Percentiles rank a stretch among this genome's conserved stretches.
Evolutionary conservation across 2,329 filamentous ascomycete genomes (phyloP).

Genomic region (Ophiostoma piceae): DNA sequence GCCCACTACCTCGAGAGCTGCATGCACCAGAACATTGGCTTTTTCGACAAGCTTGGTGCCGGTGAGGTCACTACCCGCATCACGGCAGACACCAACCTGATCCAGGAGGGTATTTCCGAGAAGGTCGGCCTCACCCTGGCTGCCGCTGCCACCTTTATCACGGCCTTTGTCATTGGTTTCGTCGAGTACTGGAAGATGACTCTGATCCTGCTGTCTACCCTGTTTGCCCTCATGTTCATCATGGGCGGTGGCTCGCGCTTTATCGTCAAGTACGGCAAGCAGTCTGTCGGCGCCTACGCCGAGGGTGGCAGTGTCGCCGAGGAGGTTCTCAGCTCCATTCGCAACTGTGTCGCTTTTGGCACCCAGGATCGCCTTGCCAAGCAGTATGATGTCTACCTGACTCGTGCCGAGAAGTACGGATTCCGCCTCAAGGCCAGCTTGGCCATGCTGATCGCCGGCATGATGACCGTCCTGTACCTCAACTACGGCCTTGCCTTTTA

Average conservation of each 20-base stretch:
- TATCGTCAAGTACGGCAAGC: slow-evolving; percentile 75
- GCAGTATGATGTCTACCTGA: slow-evolving; percentile 74
- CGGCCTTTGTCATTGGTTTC: slow-evolving; percentile 87
- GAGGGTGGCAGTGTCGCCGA: slow-evolving; percentile 83
- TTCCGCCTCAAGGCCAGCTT: slow-evolving; percentile 68
- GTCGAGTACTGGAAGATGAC: slow-evolving; percentile 90
- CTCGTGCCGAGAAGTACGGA: slow-evolving; percentile 68
- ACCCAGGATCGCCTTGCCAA: slow-evolving; percentile 87
- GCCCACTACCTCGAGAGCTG: slow-evolving; percentile 79
- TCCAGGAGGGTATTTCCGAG: slow-evolving; percentile 90
- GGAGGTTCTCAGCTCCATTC: slow-evolving; percentile 88
- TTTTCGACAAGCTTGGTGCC: slow-evolving; percentile 87
- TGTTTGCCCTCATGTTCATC: slow-evolving; percentile 70
- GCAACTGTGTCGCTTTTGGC: slow-evolving; percentile 87
- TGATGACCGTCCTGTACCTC: slow-evolving; percentile 80
- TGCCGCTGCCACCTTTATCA: slow-evolving; percentile 74
- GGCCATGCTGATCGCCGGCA: slow-evolving; percentile 71
- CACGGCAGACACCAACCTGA: slow-evolving; percentile 86
- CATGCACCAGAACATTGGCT: slow-evolving; percentile 82
- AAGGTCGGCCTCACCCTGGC: slow-evolving; percentile 75
- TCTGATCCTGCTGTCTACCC: slow-evolving; percentile 75
- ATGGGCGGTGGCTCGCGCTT: slow-evolving; percentile 70
- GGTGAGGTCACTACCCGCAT: slow-evolving; percentile 93
- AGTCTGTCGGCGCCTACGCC: slow-evolving; percentile 72
- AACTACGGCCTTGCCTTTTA: slow-evolving; percentile 87